Evolutionary conservation across 768 basidiomycete species (phyloP).

Genomic region (Coprinopsis marcescibilis): DNA sequence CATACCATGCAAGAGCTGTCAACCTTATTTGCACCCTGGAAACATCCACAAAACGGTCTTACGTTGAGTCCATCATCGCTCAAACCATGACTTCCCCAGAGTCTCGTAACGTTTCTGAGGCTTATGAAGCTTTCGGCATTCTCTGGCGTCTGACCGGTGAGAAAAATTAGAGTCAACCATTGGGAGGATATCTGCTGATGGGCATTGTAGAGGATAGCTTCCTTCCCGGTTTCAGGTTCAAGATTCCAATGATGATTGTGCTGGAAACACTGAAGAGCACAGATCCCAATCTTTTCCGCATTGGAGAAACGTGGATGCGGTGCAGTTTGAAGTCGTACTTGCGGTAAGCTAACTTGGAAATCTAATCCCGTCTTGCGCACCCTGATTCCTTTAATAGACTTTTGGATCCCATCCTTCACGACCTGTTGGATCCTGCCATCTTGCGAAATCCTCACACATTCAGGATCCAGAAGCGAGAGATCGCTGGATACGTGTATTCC

Average conservation of each 20-base stretch:
- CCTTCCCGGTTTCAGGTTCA: slow-evolving; percentile 77
- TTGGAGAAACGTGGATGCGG: slow-evolving; percentile 97
- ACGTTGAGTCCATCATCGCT: slow-evolving; percentile 78
- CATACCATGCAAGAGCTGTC: slow-evolving; percentile 79
- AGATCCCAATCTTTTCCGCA: slow-evolving; percentile 65
- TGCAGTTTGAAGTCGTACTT: slow-evolving; percentile 89
- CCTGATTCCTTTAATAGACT: slow-evolving; percentile 44
- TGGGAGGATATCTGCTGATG: slow-evolving; percentile 5
- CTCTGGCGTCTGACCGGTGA: slow-evolving; percentile 86
- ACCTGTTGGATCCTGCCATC: slow-evolving; percentile 68
- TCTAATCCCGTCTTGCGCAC: not conserved
- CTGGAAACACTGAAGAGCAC: slow-evolving; percentile 77
- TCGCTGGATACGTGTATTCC: slow-evolving; percentile 65
- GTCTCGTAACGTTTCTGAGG: slow-evolving; percentile 40
- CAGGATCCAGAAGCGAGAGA: slow-evolving; percentile 58
- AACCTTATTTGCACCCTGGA: slow-evolving; percentile 81
- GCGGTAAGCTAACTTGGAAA: slow-evolving; percentile 43
- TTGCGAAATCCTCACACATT: slow-evolving; percentile 41
- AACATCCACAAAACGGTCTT: slow-evolving; percentile 42
- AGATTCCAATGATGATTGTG: slow-evolving; percentile 82
- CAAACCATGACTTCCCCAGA: slow-evolving; percentile 59
- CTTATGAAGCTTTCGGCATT: slow-evolving; percentile 86
- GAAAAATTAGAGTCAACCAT: slow-evolving; percentile 14
- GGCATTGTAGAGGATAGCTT: slow-evolving; percentile 62
- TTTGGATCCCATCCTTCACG: slow-evolving; percentile 80